Conservation (phyloP, 164 flowering plant species). For the Platanus orientalis region DNA sequence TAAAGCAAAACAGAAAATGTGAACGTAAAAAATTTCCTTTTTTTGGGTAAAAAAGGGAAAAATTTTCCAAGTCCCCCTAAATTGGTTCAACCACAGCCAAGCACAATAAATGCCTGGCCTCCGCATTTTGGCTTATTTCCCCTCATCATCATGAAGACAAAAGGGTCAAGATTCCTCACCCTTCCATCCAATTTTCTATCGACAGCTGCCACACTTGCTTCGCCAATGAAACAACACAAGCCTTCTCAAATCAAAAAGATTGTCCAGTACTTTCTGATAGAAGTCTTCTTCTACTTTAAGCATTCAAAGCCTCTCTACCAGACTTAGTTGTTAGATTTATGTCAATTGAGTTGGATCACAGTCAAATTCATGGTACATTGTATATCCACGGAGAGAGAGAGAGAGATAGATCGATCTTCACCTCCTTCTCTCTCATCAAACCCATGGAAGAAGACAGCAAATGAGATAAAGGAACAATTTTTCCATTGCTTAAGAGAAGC, state of each 20-base stretch:
- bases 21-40: too few species aligned
- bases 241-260: neutral
- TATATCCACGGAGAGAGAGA: neutral
- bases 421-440: neutral
- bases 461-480: neutral
- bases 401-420: too few species aligned
- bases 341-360: neutral
- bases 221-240: neutral
- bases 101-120: neutral
- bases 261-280: neutral
- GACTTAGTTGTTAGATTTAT: neutral
- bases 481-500: neutral
- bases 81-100: too few species aligned
- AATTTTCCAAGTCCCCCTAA: too few species aligned
- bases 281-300: neutral
- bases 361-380: neutral
- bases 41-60: too few species aligned
- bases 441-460: neutral
- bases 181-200: neutral
- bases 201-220: neutral
- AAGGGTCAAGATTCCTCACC: constrained; percentile 10
- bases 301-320: too few species aligned
- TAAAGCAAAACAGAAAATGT: too few species aligned
- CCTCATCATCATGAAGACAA: too few species aligned
- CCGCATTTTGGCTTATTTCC: neutral